These are phyloP conservation scores for Mycena maculata DNA, from an alignment of 768 basidiomycete species.

Conservation along the genomic window DNA sequence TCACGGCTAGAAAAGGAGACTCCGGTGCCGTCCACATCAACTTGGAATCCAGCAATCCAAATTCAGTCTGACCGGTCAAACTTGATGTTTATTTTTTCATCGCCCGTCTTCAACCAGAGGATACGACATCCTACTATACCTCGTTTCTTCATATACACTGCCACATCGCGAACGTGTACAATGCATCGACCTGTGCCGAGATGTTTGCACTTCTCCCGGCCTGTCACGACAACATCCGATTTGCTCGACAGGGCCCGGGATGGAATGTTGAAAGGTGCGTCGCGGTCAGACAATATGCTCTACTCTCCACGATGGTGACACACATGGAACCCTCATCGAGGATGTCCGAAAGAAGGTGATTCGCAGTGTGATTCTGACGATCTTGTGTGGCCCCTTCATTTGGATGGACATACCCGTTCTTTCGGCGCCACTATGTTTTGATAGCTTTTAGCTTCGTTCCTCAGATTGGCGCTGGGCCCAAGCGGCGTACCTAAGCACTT, in stretches of 20 bases:
- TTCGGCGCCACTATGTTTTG: slow-evolving; percentile 29
- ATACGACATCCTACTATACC: slow-evolving; percentile 40
- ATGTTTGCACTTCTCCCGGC: slow-evolving; percentile 37
- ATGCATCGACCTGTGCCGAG: slow-evolving; percentile 42
- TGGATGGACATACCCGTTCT: slow-evolving; percentile 35
- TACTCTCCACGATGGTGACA: background rate
- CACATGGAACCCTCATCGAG: slow-evolving; percentile 5
- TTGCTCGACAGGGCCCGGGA: background rate
- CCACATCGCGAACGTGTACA: slow-evolving; percentile 41
- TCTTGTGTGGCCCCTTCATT: slow-evolving; percentile 30
- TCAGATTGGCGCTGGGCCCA: slow-evolving; percentile 27
- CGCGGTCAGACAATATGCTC: background rate
- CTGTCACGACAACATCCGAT: slow-evolving; percentile 40
- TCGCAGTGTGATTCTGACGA: slow-evolving; percentile 16
- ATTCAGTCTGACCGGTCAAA: slow-evolving; percentile 25
- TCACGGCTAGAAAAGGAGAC: slow-evolving; percentile 35
- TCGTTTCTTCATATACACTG: slow-evolving; percentile 47
- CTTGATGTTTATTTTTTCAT: background rate
- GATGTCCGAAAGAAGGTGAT: slow-evolving; percentile 15
- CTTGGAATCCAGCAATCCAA: slow-evolving; percentile 49
- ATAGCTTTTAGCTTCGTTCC: slow-evolving; percentile 29
- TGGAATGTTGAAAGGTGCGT: background rate
- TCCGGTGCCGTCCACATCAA: slow-evolving; percentile 42
- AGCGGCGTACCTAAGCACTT: slow-evolving; percentile 36
- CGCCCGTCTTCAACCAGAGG: slow-evolving; percentile 30